Base-by-base conservation (phyloP, 2,329 filamentous ascomycete species). In the Penicillium sp. region DNA sequence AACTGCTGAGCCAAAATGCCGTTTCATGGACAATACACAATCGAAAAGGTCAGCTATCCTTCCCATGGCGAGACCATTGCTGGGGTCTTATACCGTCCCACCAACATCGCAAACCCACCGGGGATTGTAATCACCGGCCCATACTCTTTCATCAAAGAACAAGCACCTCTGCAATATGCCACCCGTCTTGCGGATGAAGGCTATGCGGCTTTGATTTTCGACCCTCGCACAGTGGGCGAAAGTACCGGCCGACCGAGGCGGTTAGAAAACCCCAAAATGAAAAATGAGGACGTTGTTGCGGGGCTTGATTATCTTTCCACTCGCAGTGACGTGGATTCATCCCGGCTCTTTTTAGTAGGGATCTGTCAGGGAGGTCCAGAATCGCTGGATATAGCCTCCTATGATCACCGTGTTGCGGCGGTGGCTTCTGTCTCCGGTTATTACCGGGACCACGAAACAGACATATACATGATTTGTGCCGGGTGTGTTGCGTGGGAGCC, bases 181-280 rank as follows among this genome's bases (percentile, higher is more conserved):
- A 67, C 66, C 5, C 65, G 66, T 40, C 64, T 69, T 2, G 66
- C 66, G 26, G 66, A 69, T 52, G 66, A 68, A 59, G 66, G 66
- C 24, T 69, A 69, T 46, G 66, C 66, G 24, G 65, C 66, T 3
- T 49, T 69, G 45, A 66, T 69, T 24, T 69, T 69, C 57, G 66
- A 69, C 49, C 66, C 66, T 5, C 65, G 66, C 43, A 69, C 66
- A 2, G 66, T 69, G 14, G 65, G 66, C 5, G 66, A 69, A 48
- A 69, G 66, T 53, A 65, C 66, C 16, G 66, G 66, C 21, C 51
- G 62, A 51, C 66, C 66, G 4, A 63, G 66, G 30, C 64, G 66
- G 33, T 58, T 61, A 23, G 66, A 68, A 57, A 68, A 68, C 23
- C 66, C 66, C 5, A 63, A 63, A 55, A 68, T 67, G 66, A 67